Conservation (phyloP, 164 flowering plant species). For the Akebia trifoliata region DNA sequence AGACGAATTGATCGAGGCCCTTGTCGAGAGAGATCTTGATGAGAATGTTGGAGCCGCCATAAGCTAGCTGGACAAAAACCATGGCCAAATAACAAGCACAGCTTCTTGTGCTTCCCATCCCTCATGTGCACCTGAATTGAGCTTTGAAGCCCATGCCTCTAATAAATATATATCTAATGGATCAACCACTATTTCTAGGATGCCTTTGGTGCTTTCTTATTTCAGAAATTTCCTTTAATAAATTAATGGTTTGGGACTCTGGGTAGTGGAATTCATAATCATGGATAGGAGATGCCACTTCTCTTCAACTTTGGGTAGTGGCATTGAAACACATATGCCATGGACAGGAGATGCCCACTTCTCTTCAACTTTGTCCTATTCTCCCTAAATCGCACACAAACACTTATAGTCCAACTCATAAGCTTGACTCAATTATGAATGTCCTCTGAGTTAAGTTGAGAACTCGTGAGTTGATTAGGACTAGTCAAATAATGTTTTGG, state of each 20-base stretch:
- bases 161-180: neutral
- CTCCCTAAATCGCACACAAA: neutral
- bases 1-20: conserved; percentile 35
- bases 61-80: conserved; percentile 31
- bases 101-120: conserved; percentile 8
- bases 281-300: neutral
- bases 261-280: conserved; percentile 15
- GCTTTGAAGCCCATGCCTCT: neutral
- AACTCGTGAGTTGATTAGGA: too few relatives aligned
- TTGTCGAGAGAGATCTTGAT: conserved; percentile 32
- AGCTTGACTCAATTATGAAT: too few relatives aligned
- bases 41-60: conserved; percentile 40
- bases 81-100: conserved; percentile 24
- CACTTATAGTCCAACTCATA: too few relatives aligned
- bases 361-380: neutral
- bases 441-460: too few relatives aligned
- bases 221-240: too few relatives aligned
- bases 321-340: conserved; percentile 7
- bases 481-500: too few relatives aligned
- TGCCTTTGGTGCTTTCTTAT: too few relatives aligned
- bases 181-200: neutral
- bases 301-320: neutral
- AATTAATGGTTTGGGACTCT: neutral
- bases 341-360: neutral
- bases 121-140: too few relatives aligned